Percentiles rank a stretch among this genome's conserved stretches.
These are phyloP conservation scores for Monilinia fructicola DNA, from an alignment of 2,329 filamentous ascomycete genomes.

Conservation along the genomic window DNA sequence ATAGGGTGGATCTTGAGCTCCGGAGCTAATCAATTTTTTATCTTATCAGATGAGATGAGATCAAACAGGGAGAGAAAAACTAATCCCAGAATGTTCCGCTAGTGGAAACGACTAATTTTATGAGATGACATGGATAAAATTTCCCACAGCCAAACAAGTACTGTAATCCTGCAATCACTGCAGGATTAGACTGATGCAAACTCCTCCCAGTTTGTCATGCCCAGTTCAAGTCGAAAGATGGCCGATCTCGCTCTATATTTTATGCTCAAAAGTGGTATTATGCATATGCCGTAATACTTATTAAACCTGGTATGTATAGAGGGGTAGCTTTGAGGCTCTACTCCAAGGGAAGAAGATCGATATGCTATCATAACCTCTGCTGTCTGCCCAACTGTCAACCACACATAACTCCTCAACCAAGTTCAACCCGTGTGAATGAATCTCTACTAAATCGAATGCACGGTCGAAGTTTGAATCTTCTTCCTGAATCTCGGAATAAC, in stretches of 20 bases:
- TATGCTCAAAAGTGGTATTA: constrained; percentile 14
- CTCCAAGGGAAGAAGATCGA: neutral
- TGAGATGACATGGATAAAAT: neutral
- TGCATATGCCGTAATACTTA: constrained; percentile 2
- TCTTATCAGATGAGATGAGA: constrained; percentile 26
- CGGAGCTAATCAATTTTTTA: neutral
- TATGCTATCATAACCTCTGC: neutral
- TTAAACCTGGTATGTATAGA: constrained; percentile 8
- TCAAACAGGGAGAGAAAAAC: constrained; percentile 6
- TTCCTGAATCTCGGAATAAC: neutral
- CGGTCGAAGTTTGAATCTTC: neutral
- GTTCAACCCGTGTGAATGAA: neutral
- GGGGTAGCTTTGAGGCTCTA: neutral
- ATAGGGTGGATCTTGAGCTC: neutral
- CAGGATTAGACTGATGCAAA: neutral
- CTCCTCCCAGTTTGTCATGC: neutral
- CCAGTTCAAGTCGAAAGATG: neutral
- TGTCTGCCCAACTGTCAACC: neutral
- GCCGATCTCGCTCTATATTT: constrained; percentile 6
- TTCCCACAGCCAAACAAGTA: neutral
- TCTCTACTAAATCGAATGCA: neutral
- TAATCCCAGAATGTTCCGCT: neutral
- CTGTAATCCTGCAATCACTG: neutral
- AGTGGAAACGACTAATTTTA: neutral
- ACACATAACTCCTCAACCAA: constrained; percentile 1